A percentile compares a stretch with the other conserved stretches of the same genome.
phyloP scores from a whole-genome alignment of 176 grass and related monocot species.

The Oryza longistaminata region DNA sequence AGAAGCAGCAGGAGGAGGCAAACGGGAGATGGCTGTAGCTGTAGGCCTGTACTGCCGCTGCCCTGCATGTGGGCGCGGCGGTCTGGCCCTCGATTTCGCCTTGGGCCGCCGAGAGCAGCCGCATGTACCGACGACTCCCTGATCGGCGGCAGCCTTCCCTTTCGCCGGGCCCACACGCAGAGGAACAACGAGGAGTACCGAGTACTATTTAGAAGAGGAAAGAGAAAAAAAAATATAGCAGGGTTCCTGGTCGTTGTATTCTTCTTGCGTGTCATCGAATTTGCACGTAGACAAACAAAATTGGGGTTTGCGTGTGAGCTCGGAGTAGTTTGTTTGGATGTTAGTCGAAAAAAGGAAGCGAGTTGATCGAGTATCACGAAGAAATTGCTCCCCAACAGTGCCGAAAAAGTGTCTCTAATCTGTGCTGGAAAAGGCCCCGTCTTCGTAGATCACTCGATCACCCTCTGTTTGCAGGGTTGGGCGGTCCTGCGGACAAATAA shows the following conservation, averaged over 20 bases:
- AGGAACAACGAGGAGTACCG: too few species aligned
- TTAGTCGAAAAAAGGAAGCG: not conserved
- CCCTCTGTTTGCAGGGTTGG: too few species aligned
- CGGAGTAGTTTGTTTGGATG: not conserved
- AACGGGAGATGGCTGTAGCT: not conserved
- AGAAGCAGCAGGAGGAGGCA: too few species aligned
- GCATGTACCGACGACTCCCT: conserved; percentile 46
- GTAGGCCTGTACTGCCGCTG: not conserved
- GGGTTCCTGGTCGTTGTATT: not conserved
- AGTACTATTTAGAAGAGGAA: too few species aligned
- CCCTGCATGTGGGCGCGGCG: not conserved
- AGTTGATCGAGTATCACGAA: too few species aligned
- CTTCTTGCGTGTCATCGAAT: not conserved
- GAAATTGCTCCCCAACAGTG: too few species aligned
- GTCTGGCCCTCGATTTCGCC: conserved; percentile 7
- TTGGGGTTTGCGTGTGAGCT: not conserved
- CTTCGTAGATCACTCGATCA: too few species aligned
- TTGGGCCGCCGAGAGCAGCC: conserved; percentile 32
- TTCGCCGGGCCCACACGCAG: not conserved
- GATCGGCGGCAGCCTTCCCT: conserved; percentile 8
- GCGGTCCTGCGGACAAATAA: too few species aligned
- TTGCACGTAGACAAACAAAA: not conserved
- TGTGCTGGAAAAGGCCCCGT: too few species aligned
- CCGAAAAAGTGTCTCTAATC: too few species aligned
- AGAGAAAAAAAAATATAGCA: too few species aligned